Percentiles rank a stretch among this genome's conserved stretches.
These are phyloP conservation scores for Ogataea nakhonphanomensis DNA, from an alignment of 805 yeast species.

Conservation along the genomic window DNA sequence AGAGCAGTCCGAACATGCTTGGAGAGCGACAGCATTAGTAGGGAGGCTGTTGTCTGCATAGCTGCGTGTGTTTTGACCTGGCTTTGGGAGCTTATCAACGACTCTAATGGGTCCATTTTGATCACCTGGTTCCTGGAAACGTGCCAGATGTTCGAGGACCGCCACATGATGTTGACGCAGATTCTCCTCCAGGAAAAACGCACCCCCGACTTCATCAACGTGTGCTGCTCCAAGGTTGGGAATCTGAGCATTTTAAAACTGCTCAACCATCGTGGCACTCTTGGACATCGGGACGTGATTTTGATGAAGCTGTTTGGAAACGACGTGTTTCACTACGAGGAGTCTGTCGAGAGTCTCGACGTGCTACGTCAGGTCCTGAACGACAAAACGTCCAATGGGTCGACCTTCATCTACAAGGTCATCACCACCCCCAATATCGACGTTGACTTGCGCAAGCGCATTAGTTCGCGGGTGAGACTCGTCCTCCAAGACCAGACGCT, in stretches of 20 bases:
- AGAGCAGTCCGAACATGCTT: slow-evolving; percentile 91
- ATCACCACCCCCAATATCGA: slow-evolving; percentile 69
- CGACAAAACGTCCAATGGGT: slow-evolving; percentile 63
- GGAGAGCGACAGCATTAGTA: slow-evolving; percentile 68
- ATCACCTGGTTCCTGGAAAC: slow-evolving; percentile 95
- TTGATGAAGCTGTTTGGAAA: slow-evolving; percentile 65
- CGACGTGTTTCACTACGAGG: slow-evolving; percentile 27
- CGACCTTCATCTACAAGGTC: slow-evolving; percentile 75
- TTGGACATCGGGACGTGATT: slow-evolving; percentile 55
- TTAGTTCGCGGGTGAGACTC: slow-evolving; percentile 58
- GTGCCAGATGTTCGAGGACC: slow-evolving; percentile 53
- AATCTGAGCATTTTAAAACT: slow-evolving; percentile 78
- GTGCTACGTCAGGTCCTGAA: slow-evolving; percentile 49
- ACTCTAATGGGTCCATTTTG: slow-evolving; percentile 83
- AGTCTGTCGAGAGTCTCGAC: slow-evolving; percentile 16
- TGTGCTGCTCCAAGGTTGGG: slow-evolving; percentile 59
- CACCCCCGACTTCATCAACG: slow-evolving; percentile 16
- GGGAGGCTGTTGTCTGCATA: slow-evolving; percentile 66
- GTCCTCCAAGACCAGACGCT: slow-evolving; percentile 59
- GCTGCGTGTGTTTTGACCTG: slow-evolving; percentile 75
- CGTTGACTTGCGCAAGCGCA: slow-evolving; percentile 51
- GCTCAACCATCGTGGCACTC: slow-evolving; percentile 64
- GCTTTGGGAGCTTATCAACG: slow-evolving; percentile 74
- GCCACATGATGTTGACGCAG: slow-evolving; percentile 53
- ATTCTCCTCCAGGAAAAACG: slow-evolving; percentile 20